Conservation (phyloP, 768 basidiomycete genomes). For the Pisolithus orientalis region DNA sequence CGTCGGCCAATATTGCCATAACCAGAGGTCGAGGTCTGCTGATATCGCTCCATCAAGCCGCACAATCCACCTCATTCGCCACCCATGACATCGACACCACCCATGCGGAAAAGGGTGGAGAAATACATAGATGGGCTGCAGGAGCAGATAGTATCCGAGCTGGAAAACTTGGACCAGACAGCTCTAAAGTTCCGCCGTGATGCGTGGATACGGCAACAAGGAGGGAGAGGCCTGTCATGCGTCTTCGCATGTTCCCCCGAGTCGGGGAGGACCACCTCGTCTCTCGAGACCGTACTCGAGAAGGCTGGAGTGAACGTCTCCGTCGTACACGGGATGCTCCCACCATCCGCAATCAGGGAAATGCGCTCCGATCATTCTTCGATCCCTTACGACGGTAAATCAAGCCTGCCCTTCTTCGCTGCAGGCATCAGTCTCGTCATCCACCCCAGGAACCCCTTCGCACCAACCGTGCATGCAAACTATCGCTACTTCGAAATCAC, state of each 20-base stretch:
- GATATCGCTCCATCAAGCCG: neutral
- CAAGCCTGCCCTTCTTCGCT: slow-evolving; percentile 85
- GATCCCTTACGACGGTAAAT: slow-evolving; percentile 54
- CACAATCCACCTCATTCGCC: neutral
- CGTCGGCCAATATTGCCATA: no score
- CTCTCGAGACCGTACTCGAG: slow-evolving; percentile 59
- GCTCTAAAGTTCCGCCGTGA: slow-evolving; percentile 75
- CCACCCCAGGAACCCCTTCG: slow-evolving; percentile 89
- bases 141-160: slow-evolving; percentile 63
- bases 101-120: slow-evolving; percentile 77
- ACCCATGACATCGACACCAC: slow-evolving; percentile 7
- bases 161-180: slow-evolving; percentile 74
- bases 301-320: slow-evolving; percentile 97
- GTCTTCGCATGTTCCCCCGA: slow-evolving; percentile 56
- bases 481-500: slow-evolving; percentile 97
- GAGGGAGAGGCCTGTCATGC: slow-evolving; percentile 73
- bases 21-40: neutral
- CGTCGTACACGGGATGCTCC: slow-evolving; percentile 81
- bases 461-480: slow-evolving; percentile 92
- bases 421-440: slow-evolving; percentile 90
- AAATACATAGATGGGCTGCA: slow-evolving; percentile 74
- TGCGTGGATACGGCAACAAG: slow-evolving; percentile 64
- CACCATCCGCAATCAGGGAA: slow-evolving; percentile 84
- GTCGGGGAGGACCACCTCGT: slow-evolving; percentile 27
- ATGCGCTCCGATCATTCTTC: slow-evolving; percentile 91